Evolutionary conservation across 371 early-diverging fungal species (phyloP).

Genomic region (Mortierella sp.): DNA sequence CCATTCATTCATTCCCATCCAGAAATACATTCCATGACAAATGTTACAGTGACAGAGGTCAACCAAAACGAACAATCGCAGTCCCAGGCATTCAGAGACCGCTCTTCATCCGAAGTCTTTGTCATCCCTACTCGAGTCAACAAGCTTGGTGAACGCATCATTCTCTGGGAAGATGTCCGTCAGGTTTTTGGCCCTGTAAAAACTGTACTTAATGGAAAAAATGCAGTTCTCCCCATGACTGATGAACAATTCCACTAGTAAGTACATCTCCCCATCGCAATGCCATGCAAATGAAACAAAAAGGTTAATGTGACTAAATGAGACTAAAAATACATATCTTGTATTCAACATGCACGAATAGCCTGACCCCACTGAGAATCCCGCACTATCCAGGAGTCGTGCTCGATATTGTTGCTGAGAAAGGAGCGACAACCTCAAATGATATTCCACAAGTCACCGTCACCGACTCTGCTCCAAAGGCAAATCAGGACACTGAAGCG

Average conservation of each 20-base stretch:
- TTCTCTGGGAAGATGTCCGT: slow-evolving; percentile 27
- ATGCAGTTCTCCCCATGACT: slow-evolving; percentile 6
- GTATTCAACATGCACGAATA: neutral
- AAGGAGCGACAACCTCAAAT: neutral
- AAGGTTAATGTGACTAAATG: too few species aligned
- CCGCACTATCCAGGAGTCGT: slow-evolving; percentile 1
- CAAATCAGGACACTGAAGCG: neutral
- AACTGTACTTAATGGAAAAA: slow-evolving; percentile 1
- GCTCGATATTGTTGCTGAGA: slow-evolving; percentile 3
- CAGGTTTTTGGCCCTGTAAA: slow-evolving; percentile 5
- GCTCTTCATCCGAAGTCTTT: neutral
- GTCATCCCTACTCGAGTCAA: neutral
- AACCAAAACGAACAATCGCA: neutral
- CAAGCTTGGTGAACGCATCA: neutral
- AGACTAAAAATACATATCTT: neutral
- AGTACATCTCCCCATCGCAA: neutral
- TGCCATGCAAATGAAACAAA: too few species aligned
- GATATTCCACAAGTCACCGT: too few species aligned
- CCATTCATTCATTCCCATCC: neutral
- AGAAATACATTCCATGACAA: neutral
- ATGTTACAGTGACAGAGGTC: neutral
- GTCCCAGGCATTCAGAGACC: neutral
- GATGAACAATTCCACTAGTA: slow-evolving; percentile 14
- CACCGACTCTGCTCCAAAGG: neutral
- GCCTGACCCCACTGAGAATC: slow-evolving; percentile 7